Percentiles rank a stretch among this genome's conserved stretches.
Evolutionary conservation across 371 early-diverging fungal genomes (phyloP).

Genomic region (Smittium culicis): DNA sequence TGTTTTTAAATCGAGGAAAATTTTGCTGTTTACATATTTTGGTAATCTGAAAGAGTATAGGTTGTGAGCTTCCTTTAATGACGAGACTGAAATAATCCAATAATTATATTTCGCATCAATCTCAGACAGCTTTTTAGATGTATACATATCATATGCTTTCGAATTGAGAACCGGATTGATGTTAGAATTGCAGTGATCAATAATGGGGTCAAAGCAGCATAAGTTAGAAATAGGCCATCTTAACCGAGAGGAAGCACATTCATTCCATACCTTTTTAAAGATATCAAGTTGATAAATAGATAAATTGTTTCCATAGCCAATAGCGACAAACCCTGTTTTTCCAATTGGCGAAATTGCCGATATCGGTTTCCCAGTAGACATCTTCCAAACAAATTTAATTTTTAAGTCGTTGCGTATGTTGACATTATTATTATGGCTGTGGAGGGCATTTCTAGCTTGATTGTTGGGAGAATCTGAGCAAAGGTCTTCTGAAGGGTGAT

Average conservation of each 20-base stretch:
- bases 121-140: background rate
- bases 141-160: background rate
- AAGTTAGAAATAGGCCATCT: slow-evolving; percentile 6
- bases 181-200: background rate
- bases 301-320: background rate
- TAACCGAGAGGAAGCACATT: background rate
- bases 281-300: background rate
- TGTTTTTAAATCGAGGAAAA: too few species aligned
- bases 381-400: slow-evolving; percentile 5
- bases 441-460: background rate
- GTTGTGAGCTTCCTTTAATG: background rate
- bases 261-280: background rate
- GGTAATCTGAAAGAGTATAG: background rate
- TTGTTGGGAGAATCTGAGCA: too few species aligned
- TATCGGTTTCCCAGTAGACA: background rate
- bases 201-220: background rate
- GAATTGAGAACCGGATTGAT: background rate
- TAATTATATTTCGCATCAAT: background rate
- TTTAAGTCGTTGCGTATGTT: background rate
- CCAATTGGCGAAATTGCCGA: background rate
- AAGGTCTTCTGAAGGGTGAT: too few species aligned
- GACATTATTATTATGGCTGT: background rate
- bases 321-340: background rate
- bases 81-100: background rate
- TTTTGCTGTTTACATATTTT: too few species aligned